Evolutionary conservation across 1,139 yeast genomes (phyloP).

Genomic region (Debaryomyces fabryi): DNA sequence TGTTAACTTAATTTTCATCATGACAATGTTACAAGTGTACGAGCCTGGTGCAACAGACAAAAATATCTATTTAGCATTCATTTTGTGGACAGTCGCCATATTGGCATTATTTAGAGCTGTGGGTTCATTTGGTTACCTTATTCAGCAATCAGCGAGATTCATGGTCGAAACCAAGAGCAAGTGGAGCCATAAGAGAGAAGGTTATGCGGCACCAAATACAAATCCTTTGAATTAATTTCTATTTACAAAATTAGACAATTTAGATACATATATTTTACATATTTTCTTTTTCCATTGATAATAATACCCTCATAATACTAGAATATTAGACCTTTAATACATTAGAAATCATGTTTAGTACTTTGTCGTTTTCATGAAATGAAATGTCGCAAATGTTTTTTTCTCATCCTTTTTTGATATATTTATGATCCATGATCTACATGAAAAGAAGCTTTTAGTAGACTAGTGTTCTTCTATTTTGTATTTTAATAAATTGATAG

Average conservation of each 20-base stretch:
- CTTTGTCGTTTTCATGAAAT: neutral
- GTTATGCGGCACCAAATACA: constrained; percentile 39
- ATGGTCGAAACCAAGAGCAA: constrained; percentile 46
- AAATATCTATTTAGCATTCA: constrained; percentile 78
- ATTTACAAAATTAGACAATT: neutral
- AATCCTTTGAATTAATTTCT: constrained; percentile 34
- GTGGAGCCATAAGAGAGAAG: constrained; percentile 44
- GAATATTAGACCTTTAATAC: neutral
- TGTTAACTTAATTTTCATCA: constrained; percentile 72
- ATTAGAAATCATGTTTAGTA: neutral
- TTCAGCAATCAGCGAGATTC: constrained; percentile 43
- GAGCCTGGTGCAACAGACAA: constrained; percentile 55
- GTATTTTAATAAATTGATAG: neutral
- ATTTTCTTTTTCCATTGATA: neutral
- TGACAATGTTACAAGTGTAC: constrained; percentile 86
- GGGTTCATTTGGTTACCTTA: constrained; percentile 72
- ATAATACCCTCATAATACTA: constrained; percentile 3
- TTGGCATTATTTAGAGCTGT: constrained; percentile 77
- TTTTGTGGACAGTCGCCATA: constrained; percentile 88
- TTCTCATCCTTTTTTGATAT: neutral
- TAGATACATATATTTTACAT: constrained; percentile 1
- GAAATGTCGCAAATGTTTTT: constrained; percentile 5
- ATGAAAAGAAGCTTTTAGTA: neutral
- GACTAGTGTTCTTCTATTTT: neutral
- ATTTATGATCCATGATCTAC: neutral